Evolutionary conservation across 495 filamentous ascomycete species (phyloP), one percentile per base, ranked within the genome.

Genomic region (Niebla homalea): DNA sequence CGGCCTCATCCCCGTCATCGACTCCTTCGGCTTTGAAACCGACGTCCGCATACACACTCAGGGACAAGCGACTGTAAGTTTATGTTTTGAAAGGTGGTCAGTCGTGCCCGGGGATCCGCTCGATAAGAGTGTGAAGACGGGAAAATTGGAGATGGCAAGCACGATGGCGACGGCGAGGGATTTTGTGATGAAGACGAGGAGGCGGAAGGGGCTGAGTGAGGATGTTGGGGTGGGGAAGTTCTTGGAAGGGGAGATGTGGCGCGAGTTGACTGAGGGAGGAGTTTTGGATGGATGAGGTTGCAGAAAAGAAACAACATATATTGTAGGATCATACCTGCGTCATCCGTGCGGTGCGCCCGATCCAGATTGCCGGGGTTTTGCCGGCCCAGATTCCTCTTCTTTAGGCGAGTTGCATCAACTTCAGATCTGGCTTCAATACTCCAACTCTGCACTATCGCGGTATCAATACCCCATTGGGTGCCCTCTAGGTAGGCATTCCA

Each of bases 21-120:
- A 98, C 68, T 84, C 78, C 11, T 98, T 98, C 61, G 92, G 92
- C 6, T 96, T 98, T 64, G 92, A 98, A 67, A 97, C 92, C 3
- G 92, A 98, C 68, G 73, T 97, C 38, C 71, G 92, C 43, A 97
- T 97, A 58, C 89, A 94, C 62, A 97, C 93, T 0, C 89, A 94
- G 64, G 90, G 92, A 37, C 85, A 89, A 62, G 85, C 87, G 26
- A 84, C 85, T 62, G 78, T 94, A 43, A 88, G 80, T 57, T 72
- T 97, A n/a, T 86, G 89, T 1, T 98, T 98, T 65, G 92, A 98
- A 57, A 79, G 87, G 37, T 98, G 92, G 92, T 85, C 73, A 54
- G 84, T 95, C 46, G 89, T 98, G 4, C 92, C 92, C 3, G 92
- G 92, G 43, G 93, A 98, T 62, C 92, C 92, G 21, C 71, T 98